Evolutionary conservation across 2,329 filamentous ascomycete genomes (phyloP), one percentile per base, ranked within the genome.

Genomic region (Xylariaceae sp.): DNA sequence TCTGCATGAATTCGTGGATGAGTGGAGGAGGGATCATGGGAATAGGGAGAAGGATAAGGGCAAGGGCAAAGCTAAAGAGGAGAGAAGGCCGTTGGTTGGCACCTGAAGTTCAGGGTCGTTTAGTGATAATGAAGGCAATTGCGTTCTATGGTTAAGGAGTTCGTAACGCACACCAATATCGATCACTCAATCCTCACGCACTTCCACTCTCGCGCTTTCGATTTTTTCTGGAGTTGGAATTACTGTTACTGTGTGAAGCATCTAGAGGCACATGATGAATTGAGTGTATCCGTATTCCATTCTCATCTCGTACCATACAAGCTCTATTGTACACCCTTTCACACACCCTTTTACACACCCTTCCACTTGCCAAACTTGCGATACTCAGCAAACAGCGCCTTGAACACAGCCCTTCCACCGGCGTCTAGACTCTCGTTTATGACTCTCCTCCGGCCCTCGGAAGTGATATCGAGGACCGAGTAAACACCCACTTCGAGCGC

Each of bases 281-380:
- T 4, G 7, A 38, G 3, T 4, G 16, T 38, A 13, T 38, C 34
- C 5, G 34, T 38, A 13, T 38, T 16, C 34, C 34, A 5, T 38
- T 38, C 34, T 38, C 34, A 16, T 4, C 5, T 38, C 4, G 4
- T 38, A 43, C 13, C 7, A 42, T 42, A 5, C n/a, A 42, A 19
- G 13, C 36, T 44, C 22, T 12, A 31, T 19, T 28, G 22, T 22
- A 44, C 19, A 36, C 34, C 16, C 34, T 14, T 9, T 16, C 9
- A 36, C 10, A 36, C 19, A 43, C 10, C 10, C 13, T 16, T 17
- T 48, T 41, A 61, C 13, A 83, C 75, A 33, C 81, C 81, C 47
- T 70, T 82, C 82, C 83, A 86, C 72, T 83, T 84, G 40, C 82
- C 82, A 71, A 84, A 85, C 68, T 76, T 81, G 64, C 74, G 74